A percentile compares a stretch with the other conserved stretches of the same genome.
These are phyloP conservation scores for Camellia japonica DNA, from an alignment of 148 eudicot genomes.

Conservation along the genomic window DNA sequence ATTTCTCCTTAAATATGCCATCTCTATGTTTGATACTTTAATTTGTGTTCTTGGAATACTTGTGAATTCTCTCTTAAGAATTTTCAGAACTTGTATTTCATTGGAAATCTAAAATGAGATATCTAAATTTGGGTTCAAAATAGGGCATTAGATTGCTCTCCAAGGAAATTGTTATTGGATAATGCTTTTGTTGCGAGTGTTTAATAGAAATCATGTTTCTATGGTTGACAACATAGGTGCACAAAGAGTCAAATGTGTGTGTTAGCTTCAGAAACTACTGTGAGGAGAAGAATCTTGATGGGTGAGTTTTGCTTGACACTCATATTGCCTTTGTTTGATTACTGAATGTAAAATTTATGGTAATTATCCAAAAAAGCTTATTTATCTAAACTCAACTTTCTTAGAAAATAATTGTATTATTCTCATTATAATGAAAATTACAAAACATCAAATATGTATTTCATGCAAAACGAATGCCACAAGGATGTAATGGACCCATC, in stretches of 20 bases:
- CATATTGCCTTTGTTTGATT: background rate
- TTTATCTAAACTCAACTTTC: background rate
- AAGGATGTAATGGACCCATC: too few species aligned
- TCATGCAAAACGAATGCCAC: too few species aligned
- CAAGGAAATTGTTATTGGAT: background rate
- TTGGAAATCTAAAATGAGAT: background rate
- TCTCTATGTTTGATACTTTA: background rate
- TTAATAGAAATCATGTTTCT: background rate
- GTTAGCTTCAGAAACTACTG: constrained; percentile 46
- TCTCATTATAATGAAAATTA: too few species aligned
- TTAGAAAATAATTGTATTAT: too few species aligned
- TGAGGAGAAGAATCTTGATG: constrained; percentile 56
- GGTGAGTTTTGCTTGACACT: constrained; percentile 34
- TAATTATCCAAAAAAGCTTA: background rate
- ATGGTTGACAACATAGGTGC: constrained; percentile 57
- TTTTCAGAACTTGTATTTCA: too few species aligned
- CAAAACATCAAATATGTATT: too few species aligned
- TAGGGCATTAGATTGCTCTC: background rate
- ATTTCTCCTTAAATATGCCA: background rate
- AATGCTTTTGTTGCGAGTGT: background rate
- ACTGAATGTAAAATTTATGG: background rate
- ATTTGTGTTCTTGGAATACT: background rate
- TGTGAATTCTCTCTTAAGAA: background rate
- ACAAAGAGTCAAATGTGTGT: constrained; percentile 50
- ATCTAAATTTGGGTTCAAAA: background rate